A percentile compares a stretch with the other conserved stretches of the same genome.
Evolutionary conservation across 768 basidiomycete species (phyloP).

Genomic region (Kwoniella botswanensis): DNA sequence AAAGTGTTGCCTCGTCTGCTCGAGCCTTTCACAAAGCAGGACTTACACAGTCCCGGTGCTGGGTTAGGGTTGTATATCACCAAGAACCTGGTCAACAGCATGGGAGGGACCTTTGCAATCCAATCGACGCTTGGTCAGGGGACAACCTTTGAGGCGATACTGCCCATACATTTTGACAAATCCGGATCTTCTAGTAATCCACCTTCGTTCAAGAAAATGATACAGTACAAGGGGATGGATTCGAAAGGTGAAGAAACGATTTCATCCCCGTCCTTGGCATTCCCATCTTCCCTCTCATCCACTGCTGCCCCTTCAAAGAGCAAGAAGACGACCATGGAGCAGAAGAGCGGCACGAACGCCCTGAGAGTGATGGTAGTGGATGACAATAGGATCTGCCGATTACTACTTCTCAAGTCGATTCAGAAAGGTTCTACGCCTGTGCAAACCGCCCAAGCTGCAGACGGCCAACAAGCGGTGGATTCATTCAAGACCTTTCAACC

Average conservation of each 20-base stretch:
- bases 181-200: too few relatives aligned
- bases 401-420: constrained; percentile 34
- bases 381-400: constrained; percentile 42
- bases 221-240: not conserved
- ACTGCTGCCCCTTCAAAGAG: not conserved
- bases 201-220: not conserved
- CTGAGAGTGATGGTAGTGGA: constrained; percentile 44
- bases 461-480: constrained; percentile 41
- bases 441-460: constrained; percentile 27
- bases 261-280: not conserved
- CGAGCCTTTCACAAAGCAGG: constrained; percentile 47
- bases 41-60: constrained; percentile 36
- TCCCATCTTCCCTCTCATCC: too few relatives aligned
- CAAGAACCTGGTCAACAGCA: constrained; percentile 32
- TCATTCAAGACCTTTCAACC: constrained; percentile 32
- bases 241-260: not conserved
- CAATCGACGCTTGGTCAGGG: constrained; percentile 21
- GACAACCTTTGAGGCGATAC: constrained; percentile 32
- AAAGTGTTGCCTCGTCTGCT: constrained; percentile 30
- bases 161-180: constrained; percentile 28
- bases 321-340: not conserved
- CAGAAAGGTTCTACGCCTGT: constrained; percentile 20
- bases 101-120: constrained; percentile 37
- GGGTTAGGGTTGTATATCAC: constrained; percentile 52
- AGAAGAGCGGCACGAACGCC: not conserved